Evolutionary conservation across 2,329 filamentous ascomycete species (phyloP), one percentile per base, ranked within the genome.

Genomic region (Aschersonia sp.): DNA sequence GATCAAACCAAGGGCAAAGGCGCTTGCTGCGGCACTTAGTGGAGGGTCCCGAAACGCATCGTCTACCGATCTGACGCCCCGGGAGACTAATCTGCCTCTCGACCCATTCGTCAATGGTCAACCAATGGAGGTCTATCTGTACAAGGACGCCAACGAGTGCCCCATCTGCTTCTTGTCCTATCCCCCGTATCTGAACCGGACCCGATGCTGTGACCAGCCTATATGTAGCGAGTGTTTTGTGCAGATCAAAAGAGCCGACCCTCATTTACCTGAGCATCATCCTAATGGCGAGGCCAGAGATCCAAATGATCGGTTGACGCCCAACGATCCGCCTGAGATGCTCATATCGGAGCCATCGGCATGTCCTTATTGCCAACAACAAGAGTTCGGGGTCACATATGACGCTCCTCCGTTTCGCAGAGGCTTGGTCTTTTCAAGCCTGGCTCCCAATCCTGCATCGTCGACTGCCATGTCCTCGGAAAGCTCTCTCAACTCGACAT

Each of bases 141-240:
- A 98, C 71, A 95, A 95, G 62, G 81, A 94, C 54, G 83, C 87
- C 4, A 69, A 72, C 6, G 92, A 98, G 61, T 98, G 92, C 58
- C 90, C 92, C 5, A 95, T 98, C 52, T 98, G 92, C 69, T 95
- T 97, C 62, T 72, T 97, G 47, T 94, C 88, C 56, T 98, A 97
- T 55, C 92, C 92, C 0, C 88, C 88, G 4, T 94, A 94, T 59
- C 73, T 98, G 32, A 98, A 98, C 66, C 84, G 82, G 54, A 98
- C 92, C 0, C 76, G 92, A 54, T 98, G 92, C 62, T 98, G 92
- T 63, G 88, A 95, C 57, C 92, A 98, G 62, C 75, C 85, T 5
- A 97, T 98, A 52, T 98, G 92, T 66, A 97, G 89, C 41, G 92
- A 98, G 67, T 98, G 92, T 63, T 98, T 98, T 58, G 92, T 98